Percentiles rank a stretch among this genome's conserved stretches.
These are phyloP conservation scores for Magnaporthiopsis incrustans DNA, from an alignment of 2,329 filamentous ascomycete genomes.

Conservation along the genomic window DNA sequence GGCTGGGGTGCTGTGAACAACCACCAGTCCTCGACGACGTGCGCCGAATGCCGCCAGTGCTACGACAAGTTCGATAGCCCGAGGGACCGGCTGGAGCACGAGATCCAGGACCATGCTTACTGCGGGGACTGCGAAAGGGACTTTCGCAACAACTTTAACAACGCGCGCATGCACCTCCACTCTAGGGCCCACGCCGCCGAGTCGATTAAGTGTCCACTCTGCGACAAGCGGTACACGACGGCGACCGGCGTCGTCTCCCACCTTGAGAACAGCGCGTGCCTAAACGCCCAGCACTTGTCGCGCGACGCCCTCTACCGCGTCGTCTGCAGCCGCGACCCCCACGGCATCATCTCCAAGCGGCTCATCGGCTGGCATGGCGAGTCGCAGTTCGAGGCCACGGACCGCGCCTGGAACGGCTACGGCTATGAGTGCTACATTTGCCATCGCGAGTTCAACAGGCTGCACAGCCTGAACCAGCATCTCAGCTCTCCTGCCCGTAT, in stretches of 20 bases:
- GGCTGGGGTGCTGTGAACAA: not conserved
- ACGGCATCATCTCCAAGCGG: conserved; percentile 41
- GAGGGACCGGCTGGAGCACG: conserved; percentile 2
- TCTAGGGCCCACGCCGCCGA: conserved; percentile 40
- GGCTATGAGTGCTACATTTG: conserved; percentile 49
- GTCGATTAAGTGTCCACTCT: conserved; percentile 47
- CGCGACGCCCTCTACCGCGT: conserved; percentile 38
- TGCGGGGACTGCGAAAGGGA: conserved; percentile 1
- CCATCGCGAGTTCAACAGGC: conserved; percentile 28
- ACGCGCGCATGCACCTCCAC: conserved; percentile 40
- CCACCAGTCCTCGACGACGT: not conserved
- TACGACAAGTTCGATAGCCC: not conserved
- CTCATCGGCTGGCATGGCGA: conserved; percentile 37
- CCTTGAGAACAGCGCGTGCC: conserved; percentile 47
- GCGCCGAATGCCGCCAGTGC: conserved; percentile 1
- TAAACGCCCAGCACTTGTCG: conserved; percentile 32
- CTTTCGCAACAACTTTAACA: not conserved
- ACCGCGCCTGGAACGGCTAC: conserved; percentile 34
- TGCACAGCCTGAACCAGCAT: conserved; percentile 38
- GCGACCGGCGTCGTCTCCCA: conserved; percentile 49
- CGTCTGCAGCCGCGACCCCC: conserved; percentile 36
- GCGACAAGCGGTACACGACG: conserved; percentile 33
- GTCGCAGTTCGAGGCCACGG: conserved; percentile 28
- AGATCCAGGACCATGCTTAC: conserved; percentile 1
- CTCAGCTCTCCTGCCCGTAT: conserved; percentile 44